A percentile compares a stretch with the other conserved stretches of the same genome.
Evolutionary conservation across 345 rosid species (phyloP).

Genomic region (Raphanus raphanistrum): DNA sequence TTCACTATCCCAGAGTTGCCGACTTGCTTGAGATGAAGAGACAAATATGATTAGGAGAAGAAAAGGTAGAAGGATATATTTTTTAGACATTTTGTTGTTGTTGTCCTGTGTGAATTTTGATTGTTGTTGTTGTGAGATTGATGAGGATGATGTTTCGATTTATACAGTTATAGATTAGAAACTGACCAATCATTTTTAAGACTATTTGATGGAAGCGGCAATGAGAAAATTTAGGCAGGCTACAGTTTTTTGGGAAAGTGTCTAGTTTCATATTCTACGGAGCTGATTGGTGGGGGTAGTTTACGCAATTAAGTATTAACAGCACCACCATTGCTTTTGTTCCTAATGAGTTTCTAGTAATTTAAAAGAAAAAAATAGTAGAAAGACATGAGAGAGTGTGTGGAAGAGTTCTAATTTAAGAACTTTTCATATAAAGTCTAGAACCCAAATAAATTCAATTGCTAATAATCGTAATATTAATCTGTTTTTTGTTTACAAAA

Average conservation of each 20-base stretch:
- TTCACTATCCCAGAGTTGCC: slow-evolving; percentile 24
- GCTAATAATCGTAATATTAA: neutral
- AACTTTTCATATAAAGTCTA: neutral
- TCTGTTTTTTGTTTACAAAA: too few species aligned
- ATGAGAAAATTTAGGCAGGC: neutral
- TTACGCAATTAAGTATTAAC: neutral
- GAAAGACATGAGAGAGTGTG: neutral
- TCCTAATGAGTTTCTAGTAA: neutral
- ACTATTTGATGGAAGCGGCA: slow-evolving; percentile 1
- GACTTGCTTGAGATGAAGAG: slow-evolving; percentile 29
- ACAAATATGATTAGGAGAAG: slow-evolving; percentile 18
- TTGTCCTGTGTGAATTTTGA: neutral
- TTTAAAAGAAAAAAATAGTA: neutral
- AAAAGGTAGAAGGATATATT: neutral
- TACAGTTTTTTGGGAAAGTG: neutral
- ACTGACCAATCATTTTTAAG: neutral
- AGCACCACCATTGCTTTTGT: neutral
- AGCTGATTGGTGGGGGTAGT: neutral
- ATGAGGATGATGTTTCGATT: neutral
- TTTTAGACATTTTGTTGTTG: slow-evolving; percentile 23
- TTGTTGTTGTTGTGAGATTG: slow-evolving; percentile 23
- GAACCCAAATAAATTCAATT: neutral
- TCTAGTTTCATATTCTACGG: neutral
- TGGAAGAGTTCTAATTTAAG: neutral
- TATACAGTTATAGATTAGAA: neutral